phyloP scores from a whole-genome alignment of 164 flowering plant species.

The Stephania japonica region DNA sequence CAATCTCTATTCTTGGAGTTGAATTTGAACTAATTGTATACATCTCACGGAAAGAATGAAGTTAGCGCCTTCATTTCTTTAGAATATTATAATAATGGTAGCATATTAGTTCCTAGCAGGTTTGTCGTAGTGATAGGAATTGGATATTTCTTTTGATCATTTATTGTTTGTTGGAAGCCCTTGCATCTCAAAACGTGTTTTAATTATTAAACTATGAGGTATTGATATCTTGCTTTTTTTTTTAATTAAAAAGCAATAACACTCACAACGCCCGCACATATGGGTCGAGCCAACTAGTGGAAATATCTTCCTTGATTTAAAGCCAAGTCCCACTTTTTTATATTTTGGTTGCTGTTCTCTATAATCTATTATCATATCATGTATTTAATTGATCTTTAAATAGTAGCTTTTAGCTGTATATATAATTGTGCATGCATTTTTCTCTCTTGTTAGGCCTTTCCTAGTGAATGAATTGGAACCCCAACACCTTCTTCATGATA shows the following conservation, averaged over 20 bases:
- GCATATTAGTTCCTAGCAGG: background rate
- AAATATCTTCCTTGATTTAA: too few species aligned
- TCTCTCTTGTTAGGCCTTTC: slow-evolving; percentile 59
- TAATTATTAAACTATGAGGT: background rate
- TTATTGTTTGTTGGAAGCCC: too few species aligned
- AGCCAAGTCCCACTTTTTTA: background rate
- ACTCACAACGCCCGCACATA: too few species aligned
- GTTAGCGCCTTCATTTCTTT: background rate
- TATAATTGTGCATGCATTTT: background rate
- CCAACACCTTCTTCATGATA: slow-evolving; percentile 93
- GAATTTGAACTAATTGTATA: background rate
- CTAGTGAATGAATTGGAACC: slow-evolving; percentile 82
- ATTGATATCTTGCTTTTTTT: background rate
- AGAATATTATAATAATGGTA: background rate
- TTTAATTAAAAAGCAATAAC: too few species aligned
- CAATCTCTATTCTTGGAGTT: background rate
- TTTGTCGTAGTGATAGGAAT: background rate
- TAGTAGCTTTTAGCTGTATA: background rate
- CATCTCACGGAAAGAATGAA: background rate
- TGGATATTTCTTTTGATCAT: background rate
- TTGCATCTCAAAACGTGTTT: slow-evolving; percentile 2
- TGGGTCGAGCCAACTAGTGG: too few species aligned
- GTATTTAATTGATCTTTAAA: background rate
- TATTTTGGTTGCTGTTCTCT: background rate
- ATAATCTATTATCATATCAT: background rate